Conservation (phyloP, 2,329 filamentous ascomycete genomes). For the Aspergillus floridensis region DNA sequence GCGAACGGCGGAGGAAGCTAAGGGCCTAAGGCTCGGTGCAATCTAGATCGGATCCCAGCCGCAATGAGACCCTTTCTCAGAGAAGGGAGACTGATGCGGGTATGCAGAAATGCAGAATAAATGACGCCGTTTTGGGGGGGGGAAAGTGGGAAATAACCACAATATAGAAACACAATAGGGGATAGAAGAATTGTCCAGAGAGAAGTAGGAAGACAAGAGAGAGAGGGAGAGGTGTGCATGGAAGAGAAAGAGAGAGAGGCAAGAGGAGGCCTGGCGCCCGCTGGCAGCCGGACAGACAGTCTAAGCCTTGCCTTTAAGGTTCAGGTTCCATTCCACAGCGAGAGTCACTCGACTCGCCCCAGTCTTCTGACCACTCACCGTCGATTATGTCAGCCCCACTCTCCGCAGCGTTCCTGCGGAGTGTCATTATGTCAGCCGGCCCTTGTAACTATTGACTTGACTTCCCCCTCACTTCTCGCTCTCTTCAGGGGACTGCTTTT, state of each 20-base stretch:
- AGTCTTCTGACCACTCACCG: conserved; percentile 4
- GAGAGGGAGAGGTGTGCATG: not conserved
- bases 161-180: conserved; percentile 2
- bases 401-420: conserved; percentile 5
- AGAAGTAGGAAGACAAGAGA: not conserved
- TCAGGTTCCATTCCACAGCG: not conserved
- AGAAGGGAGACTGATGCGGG: conserved; percentile 6
- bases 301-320: not conserved
- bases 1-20: conserved; percentile 10
- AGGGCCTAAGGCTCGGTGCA: conserved; percentile 2
- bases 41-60: conserved; percentile 18
- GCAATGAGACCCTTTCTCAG: conserved; percentile 9
- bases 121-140: not conserved
- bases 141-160: not conserved
- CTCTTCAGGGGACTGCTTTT: too few relatives aligned
- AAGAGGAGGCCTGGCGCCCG: not conserved
- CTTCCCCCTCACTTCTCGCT: too few relatives aligned
- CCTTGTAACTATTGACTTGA: too few relatives aligned
- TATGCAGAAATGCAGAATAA: too few relatives aligned
- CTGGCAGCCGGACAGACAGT: not conserved
- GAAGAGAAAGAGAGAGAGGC: not conserved
- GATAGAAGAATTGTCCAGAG: conserved; percentile 1
- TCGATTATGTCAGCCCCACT: conserved; percentile 16
- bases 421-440: not conserved
- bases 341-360: conserved; percentile 6